Evolutionary conservation across 768 basidiomycete genomes (phyloP), one percentile per base, ranked within the genome.

Genomic region (Sarcodon aspratus): DNA sequence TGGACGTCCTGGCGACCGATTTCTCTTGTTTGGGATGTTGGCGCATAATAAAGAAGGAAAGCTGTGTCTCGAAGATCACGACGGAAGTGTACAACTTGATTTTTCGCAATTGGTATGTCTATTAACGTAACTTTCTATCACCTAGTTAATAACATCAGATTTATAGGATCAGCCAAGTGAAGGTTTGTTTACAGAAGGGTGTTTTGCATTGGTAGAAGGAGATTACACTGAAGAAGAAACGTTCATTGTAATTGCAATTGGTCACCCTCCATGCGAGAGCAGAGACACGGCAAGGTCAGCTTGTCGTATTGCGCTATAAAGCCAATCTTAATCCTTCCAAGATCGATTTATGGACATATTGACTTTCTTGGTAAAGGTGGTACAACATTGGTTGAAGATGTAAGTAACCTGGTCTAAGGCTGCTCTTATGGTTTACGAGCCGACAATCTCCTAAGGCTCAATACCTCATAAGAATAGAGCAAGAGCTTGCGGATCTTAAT

Each of bases 351-450:
- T 60, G 96, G 94, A 0, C 96, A 98, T 60, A 82, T 97, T 32
- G 96, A 99, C 63, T 96, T 98, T 59, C 75, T 98, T 9, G 96
- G 96, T n/a, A 82, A 86, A 57, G 96, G 96, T 1, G 80, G 89
- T 3, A 86, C 93, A 1, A 91, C 94, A 2, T 65, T 92, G 17
- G 67, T 86, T 6, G 94, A 98, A 69, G 96, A 98, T 63, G 95
- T 94, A 57, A 48, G 80, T 64, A 5, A 43, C 34, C 45, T 5
- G 9, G 18, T 34, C 18, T 35, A 11, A 9, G 18, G 9, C 21
- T 10, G 34, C 18, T 9, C 49, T 10, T n/a, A 27, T 3, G 36
- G 17, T 11, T 13, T 50, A 27, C 35, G 27, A 50, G 17, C 40
- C 52, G 46, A 32, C 37, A n/a, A 50, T 47, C 45, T 6, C 9